Evolutionary conservation across 768 basidiomycete species (phyloP).

Genomic region (Rubroboletus satanas): DNA sequence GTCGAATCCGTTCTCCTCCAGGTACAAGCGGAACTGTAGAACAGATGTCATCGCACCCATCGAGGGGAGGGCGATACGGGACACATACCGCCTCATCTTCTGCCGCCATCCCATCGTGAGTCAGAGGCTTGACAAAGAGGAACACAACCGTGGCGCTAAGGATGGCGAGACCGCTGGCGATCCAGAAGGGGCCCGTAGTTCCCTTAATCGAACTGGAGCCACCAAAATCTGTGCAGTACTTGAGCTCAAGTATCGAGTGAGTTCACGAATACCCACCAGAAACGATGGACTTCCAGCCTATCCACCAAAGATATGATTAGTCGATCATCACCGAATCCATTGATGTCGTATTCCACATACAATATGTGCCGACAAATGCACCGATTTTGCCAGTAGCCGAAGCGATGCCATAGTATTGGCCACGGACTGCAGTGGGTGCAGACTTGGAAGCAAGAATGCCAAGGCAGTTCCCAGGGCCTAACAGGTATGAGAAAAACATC

Average conservation of each 20-base stretch:
- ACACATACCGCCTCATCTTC: constrained; percentile 63
- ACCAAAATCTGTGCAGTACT: constrained; percentile 49
- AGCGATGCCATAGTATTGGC: constrained; percentile 81
- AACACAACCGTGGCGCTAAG: constrained; percentile 71
- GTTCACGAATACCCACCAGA: constrained; percentile 37
- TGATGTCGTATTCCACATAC: constrained; percentile 36
- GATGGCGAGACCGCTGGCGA: constrained; percentile 81
- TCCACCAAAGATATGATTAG: constrained; percentile 1
- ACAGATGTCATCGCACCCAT: neutral
- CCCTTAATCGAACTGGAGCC: constrained; percentile 48
- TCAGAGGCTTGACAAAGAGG: constrained; percentile 70
- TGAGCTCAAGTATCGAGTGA: neutral
- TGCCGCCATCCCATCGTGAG: constrained; percentile 71
- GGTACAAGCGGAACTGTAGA: constrained; percentile 75
- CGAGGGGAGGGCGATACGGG: neutral
- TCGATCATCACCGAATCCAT: neutral
- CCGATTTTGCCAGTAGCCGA: constrained; percentile 85
- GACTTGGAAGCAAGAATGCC: constrained; percentile 84
- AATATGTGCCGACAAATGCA: constrained; percentile 80
- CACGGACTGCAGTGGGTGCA: constrained; percentile 81
- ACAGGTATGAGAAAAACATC: neutral
- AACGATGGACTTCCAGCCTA: constrained; percentile 68
- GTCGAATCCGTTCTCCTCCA: constrained; percentile 77
- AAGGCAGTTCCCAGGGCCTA: constrained; percentile 80
- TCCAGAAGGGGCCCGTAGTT: constrained; percentile 85